Percentiles rank a stretch among this genome's conserved stretches.
These are phyloP conservation scores for Alternaria longipes DNA, from an alignment of 2,329 filamentous ascomycete genomes.

Conservation along the genomic window DNA sequence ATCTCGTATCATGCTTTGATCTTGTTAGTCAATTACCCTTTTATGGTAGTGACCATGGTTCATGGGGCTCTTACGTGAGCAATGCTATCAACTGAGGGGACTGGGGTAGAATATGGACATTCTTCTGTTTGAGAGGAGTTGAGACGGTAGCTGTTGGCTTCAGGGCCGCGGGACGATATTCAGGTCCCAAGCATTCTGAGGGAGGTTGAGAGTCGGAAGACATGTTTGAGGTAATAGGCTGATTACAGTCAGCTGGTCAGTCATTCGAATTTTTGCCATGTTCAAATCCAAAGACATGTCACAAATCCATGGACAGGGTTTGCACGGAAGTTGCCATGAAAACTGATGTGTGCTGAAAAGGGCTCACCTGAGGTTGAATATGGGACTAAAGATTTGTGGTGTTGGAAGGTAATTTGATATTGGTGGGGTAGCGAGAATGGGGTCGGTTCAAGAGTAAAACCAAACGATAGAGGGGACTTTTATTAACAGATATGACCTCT, in stretches of 20 bases:
- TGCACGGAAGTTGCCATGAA: not conserved
- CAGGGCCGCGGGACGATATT: slow-evolving; percentile 77
- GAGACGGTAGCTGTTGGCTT: slow-evolving; percentile 92
- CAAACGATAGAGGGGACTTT: slow-evolving; percentile 19
- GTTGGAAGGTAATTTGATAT: slow-evolving; percentile 14
- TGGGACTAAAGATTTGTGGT: slow-evolving; percentile 5
- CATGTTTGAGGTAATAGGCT: slow-evolving; percentile 34
- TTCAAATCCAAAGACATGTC: not conserved
- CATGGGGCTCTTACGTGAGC: slow-evolving; percentile 78
- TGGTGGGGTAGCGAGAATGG: slow-evolving; percentile 19
- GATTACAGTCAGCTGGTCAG: slow-evolving; percentile 1
- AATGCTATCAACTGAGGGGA: slow-evolving; percentile 97
- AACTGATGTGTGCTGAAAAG: not conserved
- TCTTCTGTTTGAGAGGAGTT: slow-evolving; percentile 79
- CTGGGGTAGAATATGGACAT: slow-evolving; percentile 89
- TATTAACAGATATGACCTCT: slow-evolving; percentile 24
- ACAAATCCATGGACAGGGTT: not conserved
- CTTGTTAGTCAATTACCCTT: slow-evolving; percentile 12
- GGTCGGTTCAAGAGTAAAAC: slow-evolving; percentile 21
- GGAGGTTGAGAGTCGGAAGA: slow-evolving; percentile 46
- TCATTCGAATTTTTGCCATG: not conserved
- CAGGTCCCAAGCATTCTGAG: slow-evolving; percentile 76
- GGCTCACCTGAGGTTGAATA: slow-evolving; percentile 8
- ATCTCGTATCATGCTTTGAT: slow-evolving; percentile 87
- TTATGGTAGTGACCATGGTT: slow-evolving; percentile 10